A percentile compares a stretch with the other conserved stretches of the same genome.
phyloP scores from a whole-genome alignment of 2,329 filamentous ascomycete genomes.

The Fusarium fracticaudum region DNA sequence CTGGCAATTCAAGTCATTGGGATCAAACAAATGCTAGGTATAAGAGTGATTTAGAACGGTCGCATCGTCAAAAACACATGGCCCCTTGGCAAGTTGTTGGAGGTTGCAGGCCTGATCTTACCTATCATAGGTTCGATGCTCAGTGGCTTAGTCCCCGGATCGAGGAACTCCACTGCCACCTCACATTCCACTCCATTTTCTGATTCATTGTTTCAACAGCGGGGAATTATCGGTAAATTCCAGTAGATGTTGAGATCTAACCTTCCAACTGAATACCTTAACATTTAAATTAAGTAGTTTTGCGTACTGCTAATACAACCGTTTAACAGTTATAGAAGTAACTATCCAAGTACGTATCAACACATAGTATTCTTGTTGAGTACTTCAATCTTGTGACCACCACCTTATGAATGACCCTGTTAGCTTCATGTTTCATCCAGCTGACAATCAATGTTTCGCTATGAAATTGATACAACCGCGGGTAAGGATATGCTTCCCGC shows the following conservation, averaged over 20 bases:
- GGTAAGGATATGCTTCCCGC: neutral
- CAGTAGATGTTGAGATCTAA: neutral
- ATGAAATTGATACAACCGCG: neutral
- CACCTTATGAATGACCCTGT: neutral
- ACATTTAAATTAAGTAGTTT: neutral
- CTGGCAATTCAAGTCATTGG: slow-evolving; percentile 41
- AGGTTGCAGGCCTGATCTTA: slow-evolving; percentile 25
- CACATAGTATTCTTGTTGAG: neutral
- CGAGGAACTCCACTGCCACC: slow-evolving; percentile 25
- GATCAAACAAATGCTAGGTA: slow-evolving; percentile 35
- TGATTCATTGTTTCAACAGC: slow-evolving; percentile 30
- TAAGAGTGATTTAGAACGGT: slow-evolving; percentile 35
- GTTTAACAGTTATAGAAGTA: neutral
- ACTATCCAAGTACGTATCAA: neutral
- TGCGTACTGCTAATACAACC: neutral
- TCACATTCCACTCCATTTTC: slow-evolving; percentile 28
- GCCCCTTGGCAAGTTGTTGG: slow-evolving; percentile 41
- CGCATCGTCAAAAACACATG: slow-evolving; percentile 44
- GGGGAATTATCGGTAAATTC: slow-evolving; percentile 41
- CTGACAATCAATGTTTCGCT: slow-evolving; percentile 10
- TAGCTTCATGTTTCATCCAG: slow-evolving; percentile 14
- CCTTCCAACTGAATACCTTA: neutral
- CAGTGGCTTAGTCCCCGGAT: slow-evolving; percentile 39
- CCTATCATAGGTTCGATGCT: slow-evolving; percentile 36
- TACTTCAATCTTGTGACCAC: slow-evolving; percentile 9